Conservation (phyloP, 352 stramenopile genomes). For the Phytophthora hybrid region DNA sequence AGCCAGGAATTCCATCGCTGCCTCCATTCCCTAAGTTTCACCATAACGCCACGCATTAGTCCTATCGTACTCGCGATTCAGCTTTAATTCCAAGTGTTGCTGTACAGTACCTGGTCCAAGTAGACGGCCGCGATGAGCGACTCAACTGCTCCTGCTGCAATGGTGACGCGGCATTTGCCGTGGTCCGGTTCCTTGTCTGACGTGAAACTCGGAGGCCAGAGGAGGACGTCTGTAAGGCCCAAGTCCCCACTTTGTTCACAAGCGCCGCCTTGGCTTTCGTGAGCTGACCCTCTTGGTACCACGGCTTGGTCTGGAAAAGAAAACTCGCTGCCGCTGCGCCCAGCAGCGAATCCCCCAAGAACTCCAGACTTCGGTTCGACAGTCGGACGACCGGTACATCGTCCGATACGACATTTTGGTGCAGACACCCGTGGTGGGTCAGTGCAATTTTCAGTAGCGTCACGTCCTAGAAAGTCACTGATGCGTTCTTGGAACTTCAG, state of each 20-base stretch:
- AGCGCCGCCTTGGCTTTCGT: not conserved
- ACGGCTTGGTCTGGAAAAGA: not conserved
- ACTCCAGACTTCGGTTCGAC: not conserved
- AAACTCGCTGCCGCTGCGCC: not conserved
- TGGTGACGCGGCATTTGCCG: not conserved
- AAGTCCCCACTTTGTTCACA: not conserved
- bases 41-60: not conserved
- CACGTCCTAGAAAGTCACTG: not conserved
- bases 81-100: not conserved
- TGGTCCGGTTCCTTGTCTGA: not conserved
- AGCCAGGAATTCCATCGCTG: not conserved
- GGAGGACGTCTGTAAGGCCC: not conserved
- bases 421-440: not conserved
- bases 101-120: not conserved
- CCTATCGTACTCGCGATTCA: not conserved
- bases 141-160: not conserved
- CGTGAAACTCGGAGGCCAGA: not conserved
- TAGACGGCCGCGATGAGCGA: not conserved
- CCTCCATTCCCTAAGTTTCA: not conserved
- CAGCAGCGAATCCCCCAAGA: not conserved
- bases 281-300: not conserved
- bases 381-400: not conserved
- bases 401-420: not conserved
- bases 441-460: not conserved
- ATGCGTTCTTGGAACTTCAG: not conserved